These are phyloP conservation scores for Phytophthora vignae DNA, from an alignment of 352 stramenopile genomes.

Conservation along the genomic window DNA sequence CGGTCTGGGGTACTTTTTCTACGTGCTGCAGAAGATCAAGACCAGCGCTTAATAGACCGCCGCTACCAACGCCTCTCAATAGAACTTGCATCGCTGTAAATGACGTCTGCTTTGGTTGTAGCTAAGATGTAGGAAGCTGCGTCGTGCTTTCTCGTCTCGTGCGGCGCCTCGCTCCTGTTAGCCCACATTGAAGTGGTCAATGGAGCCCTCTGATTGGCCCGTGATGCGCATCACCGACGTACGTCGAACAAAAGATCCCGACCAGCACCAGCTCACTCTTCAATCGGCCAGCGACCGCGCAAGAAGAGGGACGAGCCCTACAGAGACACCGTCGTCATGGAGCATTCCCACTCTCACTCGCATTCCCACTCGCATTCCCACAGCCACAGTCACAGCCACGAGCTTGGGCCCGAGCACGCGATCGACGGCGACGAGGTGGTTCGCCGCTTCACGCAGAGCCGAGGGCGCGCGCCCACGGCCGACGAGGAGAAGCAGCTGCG, in stretches of 20 bases:
- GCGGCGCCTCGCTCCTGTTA: too few relatives aligned
- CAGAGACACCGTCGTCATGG: constrained; percentile 21
- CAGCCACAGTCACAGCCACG: constrained; percentile 44
- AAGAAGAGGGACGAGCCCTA: neutral
- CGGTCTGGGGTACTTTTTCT: constrained; percentile 71
- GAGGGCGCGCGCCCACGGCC: constrained; percentile 68
- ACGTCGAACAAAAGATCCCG: constrained; percentile 16
- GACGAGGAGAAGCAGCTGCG: constrained; percentile 81
- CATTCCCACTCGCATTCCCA: constrained; percentile 48
- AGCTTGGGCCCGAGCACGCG: constrained; percentile 42
- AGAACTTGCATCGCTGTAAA: constrained; percentile 2
- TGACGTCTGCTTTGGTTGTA: too few relatives aligned
- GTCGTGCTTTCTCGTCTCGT: too few relatives aligned
- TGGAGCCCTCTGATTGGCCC: constrained; percentile 8
- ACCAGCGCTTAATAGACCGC: constrained; percentile 16
- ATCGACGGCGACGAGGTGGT: constrained; percentile 76
- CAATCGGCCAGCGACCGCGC: constrained; percentile 6
- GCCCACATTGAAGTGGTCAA: constrained; percentile 4
- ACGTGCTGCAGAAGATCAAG: constrained; percentile 54
- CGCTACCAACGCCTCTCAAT: neutral
- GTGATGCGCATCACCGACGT: constrained; percentile 7
- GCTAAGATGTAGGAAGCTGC: too few relatives aligned
- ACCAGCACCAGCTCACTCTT: constrained; percentile 20
- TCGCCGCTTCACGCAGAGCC: constrained; percentile 66
- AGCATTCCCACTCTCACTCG: constrained; percentile 41